Evolutionary conservation across 352 stramenopile genomes (phyloP), one percentile per base, ranked within the genome.

Genomic region (Hyaloperonospora arabidopsidis): DNA sequence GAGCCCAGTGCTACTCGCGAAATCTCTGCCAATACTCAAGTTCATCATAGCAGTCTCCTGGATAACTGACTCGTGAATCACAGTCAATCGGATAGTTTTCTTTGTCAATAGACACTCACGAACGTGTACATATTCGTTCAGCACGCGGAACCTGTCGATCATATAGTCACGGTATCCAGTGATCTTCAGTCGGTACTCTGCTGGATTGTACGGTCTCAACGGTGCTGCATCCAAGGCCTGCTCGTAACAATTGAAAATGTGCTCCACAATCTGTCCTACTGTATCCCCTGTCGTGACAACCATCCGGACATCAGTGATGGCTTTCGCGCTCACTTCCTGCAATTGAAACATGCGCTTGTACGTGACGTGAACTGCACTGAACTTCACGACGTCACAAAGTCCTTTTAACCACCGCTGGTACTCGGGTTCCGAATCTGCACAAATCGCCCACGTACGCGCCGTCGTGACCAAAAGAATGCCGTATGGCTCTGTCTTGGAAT

Each of bases 201-300:
- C 72, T 6, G 80, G 80, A 43, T 91, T 79, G 63, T 93, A 93
- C 12, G 83, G 77, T 39, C 67, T 67, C 52, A 93, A 62, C 8
- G 83, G 80, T 0, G 81, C 80, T 0, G 83, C 80, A 62, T 91
- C 80, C 3, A 91, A 58, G 15, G 72, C 74, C 54, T 87, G 76
- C 54, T 89, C 82, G 72, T 93, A 93, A 54, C 79, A 93, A 51
- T 90, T 89, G 57, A 93, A 93, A 22, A 93, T 91, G 49, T 89
- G 79, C 73, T 91, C 83, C 22, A 93, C 83, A 59, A 90, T 90
- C 62, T 93, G 77, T 4, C 76, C 79, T n/a, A 93, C 83, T 0
- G 83, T 93, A 59, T 93, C 82, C 4, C 78, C 74, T 0, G 81
- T 87, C 1, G 78, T 75, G 22, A 91, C 84, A 39, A 90, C 79